Base-by-base conservation (phyloP, 352 stramenopile genomes). In the Globisporangium megalacanthum region DNA sequence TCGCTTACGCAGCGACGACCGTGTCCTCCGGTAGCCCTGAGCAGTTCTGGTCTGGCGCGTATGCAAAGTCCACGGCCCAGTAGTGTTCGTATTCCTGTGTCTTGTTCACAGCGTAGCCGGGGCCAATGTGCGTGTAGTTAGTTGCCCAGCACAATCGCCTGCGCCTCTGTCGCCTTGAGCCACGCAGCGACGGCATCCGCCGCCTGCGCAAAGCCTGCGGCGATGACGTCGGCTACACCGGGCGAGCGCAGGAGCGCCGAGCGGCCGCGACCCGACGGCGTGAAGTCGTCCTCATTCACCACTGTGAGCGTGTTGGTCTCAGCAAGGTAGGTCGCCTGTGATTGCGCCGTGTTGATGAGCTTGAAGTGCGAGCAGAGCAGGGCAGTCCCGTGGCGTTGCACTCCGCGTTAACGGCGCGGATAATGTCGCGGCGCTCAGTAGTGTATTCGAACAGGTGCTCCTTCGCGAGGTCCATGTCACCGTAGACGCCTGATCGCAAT, bases 81-180 rank as follows among this genome's bases (percentile, higher is more conserved):
- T 70, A 75, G 17, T 58, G 49, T 44, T 54, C 55, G 58, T 73
- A 73, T 20, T 37, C 15, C 52, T 70, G 58, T 31, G 44, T 54
- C n/a, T 50, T 33, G 44, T 73, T 59, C 54, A 56, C 56, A 2
- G 61, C 56, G 62, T 63, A 69, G 29, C 68, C 68, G 6, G 59
- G 61, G 14, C 68, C 68, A 36, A 76, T 50, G 56, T 68, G 69
- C 33, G 60, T 64, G 62, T 65, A 68, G 45, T n/a, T n/a, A n/a
- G n/a, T 76, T 58, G 20, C 65, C 61, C 33, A 73, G 53, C 20
- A 76, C 2, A 37, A 56, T 65, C 29, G 6, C 35, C 25, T 59
- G 54, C n/a, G 59, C 45, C n/a, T 48, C 46, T 8, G 33, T 29
- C 13, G 52, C 46, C 45, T 46, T 64, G 52, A 75, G 53, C 68